Evolutionary conservation across 495 filamentous ascomycete genomes (phyloP), one percentile per base, ranked within the genome.

Genomic region (Penicillium nucicola): DNA sequence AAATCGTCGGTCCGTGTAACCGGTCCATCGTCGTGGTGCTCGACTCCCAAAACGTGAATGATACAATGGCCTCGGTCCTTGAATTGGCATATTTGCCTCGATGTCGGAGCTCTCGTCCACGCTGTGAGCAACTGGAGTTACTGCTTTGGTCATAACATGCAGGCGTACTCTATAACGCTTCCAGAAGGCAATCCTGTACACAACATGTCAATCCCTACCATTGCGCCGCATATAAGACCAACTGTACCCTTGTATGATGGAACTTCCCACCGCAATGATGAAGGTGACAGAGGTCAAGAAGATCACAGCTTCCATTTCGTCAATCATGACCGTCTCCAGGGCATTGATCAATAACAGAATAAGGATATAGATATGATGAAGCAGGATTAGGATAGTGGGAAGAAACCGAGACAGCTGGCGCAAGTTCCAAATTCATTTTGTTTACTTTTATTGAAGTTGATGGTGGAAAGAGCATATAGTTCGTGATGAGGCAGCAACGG

Each of bases 271-370:
- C 13, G 49, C 54, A 25, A 61, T 31, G 20, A 56, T 5, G 32
- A 54, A 56, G 1, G 52, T 61, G 19, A 59, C 25, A 2, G 55
- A 48, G 1, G 52, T 38, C 18, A 64, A 30, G 14, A 53, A 38
- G 10, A 57, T 45, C 33, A 61, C 23, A 14, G 57, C 57, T 37
- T 63, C 45, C 53, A 55, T 50, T 5, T 22, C 7, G n/a, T 49
- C 22, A 38, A 17, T 23, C 15, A 42, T 9, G 7, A 28, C 25
- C 4, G 2, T 28, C 25, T 23, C n/a, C 9, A 41, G 17, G 28
- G 28, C 14, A 42, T 10, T 20, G 23, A n/a, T 17, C 31, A 19
- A 50, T 23, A 23, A 33, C n/a, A 13, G 33, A 33, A 17, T 44
- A 14, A 33, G 10, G 13, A 8, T 55, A 51, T 52, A 45, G 31